Base-by-base conservation (phyloP, 805 yeast species). In the Candida boidinii region DNA sequence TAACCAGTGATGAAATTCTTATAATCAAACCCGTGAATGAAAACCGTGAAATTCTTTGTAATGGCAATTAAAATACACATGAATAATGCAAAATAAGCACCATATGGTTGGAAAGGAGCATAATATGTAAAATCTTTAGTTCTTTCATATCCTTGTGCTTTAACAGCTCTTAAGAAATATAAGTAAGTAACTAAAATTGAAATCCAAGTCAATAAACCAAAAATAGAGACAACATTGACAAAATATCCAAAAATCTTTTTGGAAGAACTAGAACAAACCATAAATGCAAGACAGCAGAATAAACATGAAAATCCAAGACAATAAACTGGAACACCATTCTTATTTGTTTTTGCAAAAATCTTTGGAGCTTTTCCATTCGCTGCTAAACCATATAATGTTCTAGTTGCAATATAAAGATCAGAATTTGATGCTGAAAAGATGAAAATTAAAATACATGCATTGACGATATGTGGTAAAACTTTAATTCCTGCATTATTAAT, bases 401-500 rank as follows among this genome's bases (percentile, higher is more conserved):
- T 70, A 15, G 92, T 74, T 19, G 83, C 82, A 51, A 78, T 76
- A 58, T 80, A 81, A 48, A 83, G 64, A 56, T 79, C 87, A 2
- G 87, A 79, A 60, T 82, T 84, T 9, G 83, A 78, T 29, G 94
- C 94, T 9, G 90, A 80, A 51, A 83, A 71, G 37, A 84, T 87
- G 42, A 83, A 80, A 26, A 82, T 57, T 49, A 86, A 57, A 43
- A 86, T 79, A 53, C 84, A 76, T 2, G 79, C 90, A 53, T 86
- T 86, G 48, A 86, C 64, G 30, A 86, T 68, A 44, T 79, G 81
- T 24, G 87, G 87, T 40, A 85, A 60, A 1, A 74, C 88, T 7
- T 53, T 46, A 40, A 84, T 82, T 14, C 66, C 55, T 13, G 86
- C 82, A 43, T 69, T 70, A 40, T 70, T 70, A 48, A 84, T 78